phyloP scores from a whole-genome alignment of 495 filamentous ascomycete genomes.

The Hypoxylon crocopeplum region DNA sequence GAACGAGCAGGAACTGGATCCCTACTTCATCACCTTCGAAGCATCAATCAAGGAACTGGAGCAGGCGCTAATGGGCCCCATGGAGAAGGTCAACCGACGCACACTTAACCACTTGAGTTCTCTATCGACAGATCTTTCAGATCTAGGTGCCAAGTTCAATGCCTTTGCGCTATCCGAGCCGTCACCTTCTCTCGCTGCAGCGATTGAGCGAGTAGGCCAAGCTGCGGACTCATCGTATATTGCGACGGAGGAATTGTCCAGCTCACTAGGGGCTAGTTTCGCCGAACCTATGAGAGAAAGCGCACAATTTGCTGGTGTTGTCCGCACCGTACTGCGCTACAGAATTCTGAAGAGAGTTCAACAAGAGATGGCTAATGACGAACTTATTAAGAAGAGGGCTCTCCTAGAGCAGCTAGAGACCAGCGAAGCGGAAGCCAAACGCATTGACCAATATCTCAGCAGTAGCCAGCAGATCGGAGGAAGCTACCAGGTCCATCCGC shows the following conservation, averaged over 20 bases:
- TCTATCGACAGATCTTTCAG: constrained; percentile 85
- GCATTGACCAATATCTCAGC: constrained; percentile 89
- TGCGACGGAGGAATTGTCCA: constrained; percentile 88
- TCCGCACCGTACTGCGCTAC: constrained; percentile 85
- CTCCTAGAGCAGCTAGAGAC: constrained; percentile 83
- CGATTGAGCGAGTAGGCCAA: constrained; percentile 93
- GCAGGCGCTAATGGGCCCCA: constrained; percentile 81
- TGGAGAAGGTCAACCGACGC: constrained; percentile 93
- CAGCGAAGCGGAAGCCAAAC: constrained; percentile 87
- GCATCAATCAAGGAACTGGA: constrained; percentile 87
- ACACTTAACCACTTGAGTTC: constrained; percentile 83
- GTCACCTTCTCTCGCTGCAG: constrained; percentile 83
- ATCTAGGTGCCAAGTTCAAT: constrained; percentile 92
- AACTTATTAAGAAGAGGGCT: constrained; percentile 79
- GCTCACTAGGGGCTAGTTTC: constrained; percentile 82
- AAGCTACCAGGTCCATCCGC: constrained; percentile 51
- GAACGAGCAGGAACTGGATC: constrained; percentile 89
- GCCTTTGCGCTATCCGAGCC: constrained; percentile 96
- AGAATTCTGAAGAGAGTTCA: constrained; percentile 91
- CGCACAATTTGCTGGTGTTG: constrained; percentile 95
- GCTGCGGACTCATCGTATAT: constrained; percentile 96
- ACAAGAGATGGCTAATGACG: constrained; percentile 95
- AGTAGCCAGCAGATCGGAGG: constrained; percentile 62
- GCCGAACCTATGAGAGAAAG: constrained; percentile 97
- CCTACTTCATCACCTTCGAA: constrained; percentile 94